Conservation (phyloP, 495 filamentous ascomycete species). For the Rhypophila decipiens region DNA sequence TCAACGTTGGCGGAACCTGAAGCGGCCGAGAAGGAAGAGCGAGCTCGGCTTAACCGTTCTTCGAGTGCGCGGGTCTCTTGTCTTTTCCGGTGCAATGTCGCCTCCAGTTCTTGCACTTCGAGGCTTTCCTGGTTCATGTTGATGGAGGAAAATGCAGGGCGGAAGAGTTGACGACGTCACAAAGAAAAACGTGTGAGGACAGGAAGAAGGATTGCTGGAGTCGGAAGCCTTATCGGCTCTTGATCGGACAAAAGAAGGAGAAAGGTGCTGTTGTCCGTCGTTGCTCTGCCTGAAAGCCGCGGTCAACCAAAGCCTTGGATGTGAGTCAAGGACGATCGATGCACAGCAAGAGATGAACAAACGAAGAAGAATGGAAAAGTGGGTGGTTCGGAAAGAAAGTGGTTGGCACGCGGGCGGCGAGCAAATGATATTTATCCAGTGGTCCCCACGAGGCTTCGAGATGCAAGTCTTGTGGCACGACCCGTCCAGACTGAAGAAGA, state of each 20-base stretch:
- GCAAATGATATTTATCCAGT: conserved; percentile 29
- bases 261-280: conserved; percentile 7
- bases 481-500: conserved; percentile 3
- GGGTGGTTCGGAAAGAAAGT: conserved; percentile 15
- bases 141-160: neutral
- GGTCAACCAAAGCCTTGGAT: conserved; percentile 9
- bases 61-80: conserved; percentile 12
- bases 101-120: conserved; percentile 13
- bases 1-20: conserved; percentile 13
- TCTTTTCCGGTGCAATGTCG: conserved; percentile 9
- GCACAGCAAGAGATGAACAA: conserved; percentile 11
- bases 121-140: conserved; percentile 17
- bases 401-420: conserved; percentile 16
- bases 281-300: conserved; percentile 1
- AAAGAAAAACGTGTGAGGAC: neutral
- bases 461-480: conserved; percentile 14
- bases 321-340: conserved; percentile 13
- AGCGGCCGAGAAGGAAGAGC: conserved; percentile 5
- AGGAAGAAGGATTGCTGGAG: neutral
- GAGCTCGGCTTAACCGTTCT: conserved; percentile 16
- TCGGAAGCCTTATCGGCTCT: conserved; percentile 8
- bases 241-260: conserved; percentile 2
- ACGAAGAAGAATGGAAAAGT: conserved; percentile 14
- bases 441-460: conserved; percentile 19
- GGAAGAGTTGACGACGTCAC: neutral